Percentiles rank a stretch among this genome's conserved stretches.
phyloP scores from a whole-genome alignment of 768 basidiomycete species.

The Tremella fuciformis region DNA sequence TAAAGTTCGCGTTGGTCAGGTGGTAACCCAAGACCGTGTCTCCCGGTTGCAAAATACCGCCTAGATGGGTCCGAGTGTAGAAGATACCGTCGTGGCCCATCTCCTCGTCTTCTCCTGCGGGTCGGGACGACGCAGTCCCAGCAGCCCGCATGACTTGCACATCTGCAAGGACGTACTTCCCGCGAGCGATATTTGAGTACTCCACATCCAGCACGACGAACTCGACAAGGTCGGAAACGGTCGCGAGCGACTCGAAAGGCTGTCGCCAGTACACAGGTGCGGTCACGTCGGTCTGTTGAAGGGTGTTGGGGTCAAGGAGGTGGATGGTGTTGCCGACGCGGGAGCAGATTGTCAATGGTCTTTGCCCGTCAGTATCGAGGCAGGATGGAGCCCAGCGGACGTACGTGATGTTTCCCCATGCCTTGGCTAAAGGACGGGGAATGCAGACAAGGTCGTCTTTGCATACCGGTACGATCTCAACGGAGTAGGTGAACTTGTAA shows the following conservation, averaged over 20 bases:
- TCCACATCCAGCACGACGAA: slow-evolving; percentile 95
- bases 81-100: slow-evolving; percentile 72
- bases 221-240: slow-evolving; percentile 80
- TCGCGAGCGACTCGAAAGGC: slow-evolving; percentile 80
- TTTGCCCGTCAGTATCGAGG: slow-evolving; percentile 16
- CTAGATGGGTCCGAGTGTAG: slow-evolving; percentile 95
- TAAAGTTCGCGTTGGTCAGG: slow-evolving; percentile 85
- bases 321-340: slow-evolving; percentile 90
- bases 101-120: slow-evolving; percentile 59
- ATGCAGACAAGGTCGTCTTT: slow-evolving; percentile 96
- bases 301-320: slow-evolving; percentile 80
- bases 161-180: slow-evolving; percentile 78
- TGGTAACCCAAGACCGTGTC: slow-evolving; percentile 90
- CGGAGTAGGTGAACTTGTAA: slow-evolving; percentile 95
- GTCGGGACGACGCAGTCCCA: slow-evolving; percentile 62
- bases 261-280: slow-evolving; percentile 83
- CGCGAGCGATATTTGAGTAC: slow-evolving; percentile 66
- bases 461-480: slow-evolving; percentile 94
- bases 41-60: slow-evolving; percentile 87
- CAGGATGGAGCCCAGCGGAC: slow-evolving; percentile 9
- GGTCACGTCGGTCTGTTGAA: slow-evolving; percentile 77
- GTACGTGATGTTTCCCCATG: slow-evolving; percentile 75
- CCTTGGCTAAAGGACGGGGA: slow-evolving; percentile 74
- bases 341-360: slow-evolving; percentile 77
- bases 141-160: slow-evolving; percentile 80